These are phyloP conservation scores for Metschnikowia proteae DNA, from an alignment of 805 yeast species.

Conservation along the genomic window DNA sequence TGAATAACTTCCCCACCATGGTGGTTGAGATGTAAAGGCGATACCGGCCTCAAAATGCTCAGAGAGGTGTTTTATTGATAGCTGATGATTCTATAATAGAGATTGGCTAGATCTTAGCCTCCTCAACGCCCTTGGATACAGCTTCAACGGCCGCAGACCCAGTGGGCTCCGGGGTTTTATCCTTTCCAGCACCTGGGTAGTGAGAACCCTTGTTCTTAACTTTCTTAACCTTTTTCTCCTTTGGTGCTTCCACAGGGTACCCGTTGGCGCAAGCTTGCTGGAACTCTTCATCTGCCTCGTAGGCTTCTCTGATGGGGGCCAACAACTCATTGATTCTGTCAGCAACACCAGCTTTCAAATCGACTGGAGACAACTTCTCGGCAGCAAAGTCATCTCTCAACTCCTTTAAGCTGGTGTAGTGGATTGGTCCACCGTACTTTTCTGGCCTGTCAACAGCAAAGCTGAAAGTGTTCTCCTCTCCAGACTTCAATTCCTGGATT, in stretches of 20 bases:
- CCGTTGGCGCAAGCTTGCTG: slow-evolving; percentile 73
- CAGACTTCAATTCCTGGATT: slow-evolving; percentile 70
- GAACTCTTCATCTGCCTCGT: slow-evolving; percentile 59
- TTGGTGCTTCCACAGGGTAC: slow-evolving; percentile 70
- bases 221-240: slow-evolving; percentile 64
- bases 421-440: slow-evolving; percentile 91
- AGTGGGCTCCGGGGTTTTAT: slow-evolving; percentile 2
- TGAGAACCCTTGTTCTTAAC: slow-evolving; percentile 86
- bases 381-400: slow-evolving; percentile 69
- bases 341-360: slow-evolving; percentile 87
- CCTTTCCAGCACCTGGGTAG: slow-evolving; percentile 64
- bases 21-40: too few species aligned
- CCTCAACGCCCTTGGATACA: neutral
- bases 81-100: neutral
- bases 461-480: slow-evolving; percentile 49
- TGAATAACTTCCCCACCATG: too few species aligned
- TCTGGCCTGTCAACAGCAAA: slow-evolving; percentile 89
- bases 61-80: neutral
- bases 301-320: slow-evolving; percentile 79
- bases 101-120: neutral
- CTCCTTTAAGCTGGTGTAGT: slow-evolving; percentile 62
- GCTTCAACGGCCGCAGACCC: neutral
- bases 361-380: slow-evolving; percentile 84
- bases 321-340: slow-evolving; percentile 77
- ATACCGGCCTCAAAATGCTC: too few species aligned